Evolutionary conservation across 2,329 filamentous ascomycete species (phyloP).

Genomic region (Cercospora beticola): DNA sequence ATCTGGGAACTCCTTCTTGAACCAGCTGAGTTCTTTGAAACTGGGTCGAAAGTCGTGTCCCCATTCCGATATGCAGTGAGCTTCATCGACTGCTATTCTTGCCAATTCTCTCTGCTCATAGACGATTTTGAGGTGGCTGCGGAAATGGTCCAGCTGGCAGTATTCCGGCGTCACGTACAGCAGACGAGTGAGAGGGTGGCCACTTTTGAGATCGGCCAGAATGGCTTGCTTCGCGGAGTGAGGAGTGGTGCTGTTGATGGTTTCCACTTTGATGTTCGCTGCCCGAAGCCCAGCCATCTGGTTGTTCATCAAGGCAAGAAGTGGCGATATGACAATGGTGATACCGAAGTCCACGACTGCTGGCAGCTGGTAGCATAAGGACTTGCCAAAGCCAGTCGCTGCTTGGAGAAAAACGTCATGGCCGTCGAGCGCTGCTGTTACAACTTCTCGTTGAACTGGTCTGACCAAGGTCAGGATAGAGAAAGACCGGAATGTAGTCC

Average conservation of each 20-base stretch:
- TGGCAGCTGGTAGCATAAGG: slow-evolving; percentile 87
- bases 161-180: slow-evolving; percentile 93
- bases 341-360: slow-evolving; percentile 86
- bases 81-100: slow-evolving; percentile 87
- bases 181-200: slow-evolving; percentile 77
- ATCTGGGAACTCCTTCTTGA: slow-evolving; percentile 75
- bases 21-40: slow-evolving; percentile 84
- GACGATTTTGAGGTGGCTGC: slow-evolving; percentile 69
- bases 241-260: slow-evolving; percentile 81
- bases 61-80: slow-evolving; percentile 97
- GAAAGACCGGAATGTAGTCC: not conserved
- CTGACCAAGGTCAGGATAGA: slow-evolving; percentile 45
- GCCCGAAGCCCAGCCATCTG: slow-evolving; percentile 79
- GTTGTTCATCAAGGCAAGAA: slow-evolving; percentile 92
- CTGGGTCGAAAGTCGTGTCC: slow-evolving; percentile 94
- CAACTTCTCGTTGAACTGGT: slow-evolving; percentile 83
- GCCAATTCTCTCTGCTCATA: slow-evolving; percentile 81
- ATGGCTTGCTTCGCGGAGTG: slow-evolving; percentile 65
- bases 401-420: slow-evolving; percentile 94
- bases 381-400: slow-evolving; percentile 88
- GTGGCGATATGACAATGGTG: slow-evolving; percentile 84
- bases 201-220: slow-evolving; percentile 78
- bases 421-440: slow-evolving; percentile 74
- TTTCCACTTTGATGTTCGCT: slow-evolving; percentile 75
- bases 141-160: slow-evolving; percentile 75